A percentile compares a stretch with the other conserved stretches of the same genome.
phyloP scores from a whole-genome alignment of 169 alveolate species.

The Eimeria maxima region DNA sequence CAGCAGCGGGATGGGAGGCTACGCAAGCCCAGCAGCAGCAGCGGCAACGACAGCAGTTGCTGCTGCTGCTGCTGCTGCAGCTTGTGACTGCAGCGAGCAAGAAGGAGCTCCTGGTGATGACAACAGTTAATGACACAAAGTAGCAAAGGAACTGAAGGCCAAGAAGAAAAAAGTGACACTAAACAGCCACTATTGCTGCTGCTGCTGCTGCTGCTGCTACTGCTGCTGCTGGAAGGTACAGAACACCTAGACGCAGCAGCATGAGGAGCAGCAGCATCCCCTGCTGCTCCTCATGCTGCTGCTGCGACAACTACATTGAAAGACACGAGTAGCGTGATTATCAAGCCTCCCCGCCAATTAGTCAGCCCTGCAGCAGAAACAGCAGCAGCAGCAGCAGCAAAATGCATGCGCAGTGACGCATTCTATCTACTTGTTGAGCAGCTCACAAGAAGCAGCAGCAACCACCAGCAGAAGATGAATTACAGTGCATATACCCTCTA shows the following conservation, averaged over 20 bases:
- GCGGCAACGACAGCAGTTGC: too few species aligned
- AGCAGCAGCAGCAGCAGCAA: constrained; percentile 47
- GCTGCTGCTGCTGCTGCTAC: constrained; percentile 35
- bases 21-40: too few species aligned
- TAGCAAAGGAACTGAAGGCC: background rate
- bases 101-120: too few species aligned
- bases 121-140: too few species aligned
- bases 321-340: too few species aligned
- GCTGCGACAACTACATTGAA: too few species aligned
- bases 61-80: too few species aligned
- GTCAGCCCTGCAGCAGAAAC: background rate
- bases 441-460: background rate
- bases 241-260: constrained; percentile 1
- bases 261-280: background rate
- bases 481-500: background rate
- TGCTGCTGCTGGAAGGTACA: background rate
- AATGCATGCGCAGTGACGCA: background rate
- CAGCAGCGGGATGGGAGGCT: too few species aligned
- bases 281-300: too few species aligned
- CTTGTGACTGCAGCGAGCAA: too few species aligned
- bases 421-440: background rate
- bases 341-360: too few species aligned
- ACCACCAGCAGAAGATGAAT: background rate
- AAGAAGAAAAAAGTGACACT: background rate
- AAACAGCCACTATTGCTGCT: constrained; percentile 6